Evolutionary conservation across 2,329 filamentous ascomycete genomes (phyloP), one percentile per base, ranked within the genome.

Genomic region (Fusarium continuum): DNA sequence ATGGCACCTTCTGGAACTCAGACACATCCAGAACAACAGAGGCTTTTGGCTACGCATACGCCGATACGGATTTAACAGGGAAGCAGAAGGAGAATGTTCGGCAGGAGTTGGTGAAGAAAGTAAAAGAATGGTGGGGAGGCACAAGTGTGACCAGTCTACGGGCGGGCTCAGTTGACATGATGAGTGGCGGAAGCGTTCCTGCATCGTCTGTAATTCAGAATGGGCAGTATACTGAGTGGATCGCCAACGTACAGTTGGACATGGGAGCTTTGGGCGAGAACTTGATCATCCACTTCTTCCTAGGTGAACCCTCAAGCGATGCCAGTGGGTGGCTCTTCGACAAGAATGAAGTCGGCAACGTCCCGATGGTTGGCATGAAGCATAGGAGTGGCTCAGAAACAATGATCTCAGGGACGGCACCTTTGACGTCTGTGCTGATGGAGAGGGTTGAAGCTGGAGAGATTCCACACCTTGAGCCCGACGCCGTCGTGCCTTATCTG

Each of bases 1-100:
- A 82, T 46, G 86, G 87, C 40, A 81, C 80, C 2, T 91, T 89
- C 73, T 93, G 89, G 87, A 89, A 84, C 7, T 90, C 90, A 0
- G 82, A 87, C 47, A 81, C 79, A 58, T 82, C 87, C 11, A 83
- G 88, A 25, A 79, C 83, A 34, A 85, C 84, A 7, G 79, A 81
- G 22, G 79, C 78, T 2, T 90, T 95, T 73, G 88, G 88, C 13
- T 95, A 95, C 73, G 88, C 86, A 0, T 96, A 96, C 71, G 81
- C 86, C 0, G 91, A 94, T 65, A 84, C 79, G 14, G 70, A 70
- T 46, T 43, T 68, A 8, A 64, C 71, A 3, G 49, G 65, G 1
- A 65, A 62, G n/a, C 65, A 68, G 17, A 53, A 59, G 8, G 57
- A 70, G 35, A 69, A 70, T n/a, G 40, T 73, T 3, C 70, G 72